These are phyloP conservation scores for Thuidium tamariscinum DNA, from an alignment of 225 moss, liverwort and hornwort genomes.

Conservation along the genomic window DNA sequence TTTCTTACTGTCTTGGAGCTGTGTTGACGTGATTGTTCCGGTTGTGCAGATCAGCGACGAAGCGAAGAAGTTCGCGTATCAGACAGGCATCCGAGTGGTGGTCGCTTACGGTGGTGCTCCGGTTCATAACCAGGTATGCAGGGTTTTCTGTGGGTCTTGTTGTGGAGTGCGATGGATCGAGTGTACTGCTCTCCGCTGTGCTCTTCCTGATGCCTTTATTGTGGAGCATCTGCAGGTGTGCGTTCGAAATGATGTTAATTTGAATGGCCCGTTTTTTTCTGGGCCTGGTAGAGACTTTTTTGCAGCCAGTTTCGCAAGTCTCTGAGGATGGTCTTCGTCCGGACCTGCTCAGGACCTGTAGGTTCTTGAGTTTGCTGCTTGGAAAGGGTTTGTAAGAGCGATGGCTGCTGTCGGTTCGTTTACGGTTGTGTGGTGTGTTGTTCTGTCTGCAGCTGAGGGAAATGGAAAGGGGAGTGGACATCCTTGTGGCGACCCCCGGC, in stretches of 20 bases:
- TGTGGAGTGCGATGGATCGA: background rate
- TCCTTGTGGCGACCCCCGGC: slow-evolving; percentile 92
- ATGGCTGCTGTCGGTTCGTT: background rate
- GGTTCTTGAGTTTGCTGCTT: background rate
- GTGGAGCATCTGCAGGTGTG: background rate
- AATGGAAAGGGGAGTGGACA: slow-evolving; percentile 97
- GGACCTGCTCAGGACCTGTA: too few species aligned
- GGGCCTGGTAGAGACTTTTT: background rate
- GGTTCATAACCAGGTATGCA: slow-evolving; percentile 68
- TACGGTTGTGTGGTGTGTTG: background rate
- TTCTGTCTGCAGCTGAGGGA: slow-evolving; percentile 56
- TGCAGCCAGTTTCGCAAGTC: too few species aligned
- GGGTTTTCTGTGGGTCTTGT: background rate
- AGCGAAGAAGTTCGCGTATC: slow-evolving; percentile 97
- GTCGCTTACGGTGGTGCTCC: slow-evolving; percentile 97
- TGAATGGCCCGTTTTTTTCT: too few species aligned
- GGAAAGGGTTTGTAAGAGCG: background rate
- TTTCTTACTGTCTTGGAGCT: background rate
- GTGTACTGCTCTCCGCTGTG: background rate
- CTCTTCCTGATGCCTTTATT: background rate
- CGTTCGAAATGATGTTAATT: too few species aligned
- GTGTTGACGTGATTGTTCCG: background rate
- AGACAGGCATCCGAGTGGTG: slow-evolving; percentile 92
- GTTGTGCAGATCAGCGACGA: slow-evolving; percentile 82
- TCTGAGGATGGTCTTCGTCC: too few species aligned